Percentiles rank a stretch among this genome's conserved stretches.
These are phyloP conservation scores for Arthroderma uncinatum DNA, from an alignment of 2,329 filamentous ascomycete species.

Conservation along the genomic window DNA sequence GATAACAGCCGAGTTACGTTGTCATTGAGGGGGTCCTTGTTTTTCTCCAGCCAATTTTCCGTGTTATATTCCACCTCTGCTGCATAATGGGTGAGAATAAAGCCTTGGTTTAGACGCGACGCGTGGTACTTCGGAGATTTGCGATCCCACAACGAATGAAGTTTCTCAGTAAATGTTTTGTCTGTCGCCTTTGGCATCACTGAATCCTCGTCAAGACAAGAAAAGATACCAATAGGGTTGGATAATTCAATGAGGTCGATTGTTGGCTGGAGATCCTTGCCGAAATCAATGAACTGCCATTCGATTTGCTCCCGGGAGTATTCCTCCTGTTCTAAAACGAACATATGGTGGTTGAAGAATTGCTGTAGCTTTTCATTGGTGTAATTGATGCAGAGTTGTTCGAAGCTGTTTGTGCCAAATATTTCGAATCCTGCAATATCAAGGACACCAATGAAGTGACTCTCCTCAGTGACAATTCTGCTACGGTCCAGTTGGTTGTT, in stretches of 20 bases:
- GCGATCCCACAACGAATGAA: conserved; percentile 93
- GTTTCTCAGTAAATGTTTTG: conserved; percentile 90
- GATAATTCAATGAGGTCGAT: conserved; percentile 94
- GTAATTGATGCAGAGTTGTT: conserved; percentile 98
- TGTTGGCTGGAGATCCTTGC: conserved; percentile 89
- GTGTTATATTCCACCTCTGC: conserved; percentile 97
- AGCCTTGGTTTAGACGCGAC: conserved; percentile 78
- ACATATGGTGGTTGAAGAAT: conserved; percentile 99
- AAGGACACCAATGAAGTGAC: conserved; percentile 90
- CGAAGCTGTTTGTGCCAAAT: conserved; percentile 96
- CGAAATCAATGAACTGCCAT: conserved; percentile 99
- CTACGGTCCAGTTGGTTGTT: conserved; percentile 85
- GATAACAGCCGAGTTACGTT: conserved; percentile 86
- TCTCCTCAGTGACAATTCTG: conserved; percentile 72
- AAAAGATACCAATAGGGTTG: conserved; percentile 97
- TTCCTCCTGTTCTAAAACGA: conserved; percentile 95
- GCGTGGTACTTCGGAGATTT: conserved; percentile 89
- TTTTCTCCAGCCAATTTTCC: conserved; percentile 92
- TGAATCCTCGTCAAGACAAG: conserved; percentile 91
- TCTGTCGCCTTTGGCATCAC: conserved; percentile 99
- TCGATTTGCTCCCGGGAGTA: conserved; percentile 96
- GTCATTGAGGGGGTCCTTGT: conserved; percentile 96
- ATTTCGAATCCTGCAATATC: conserved; percentile 99
- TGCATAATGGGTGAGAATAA: conserved; percentile 92
- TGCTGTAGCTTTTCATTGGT: conserved; percentile 98